Conservation (phyloP, 441 rosid genomes). For the Rhodomyrtus psidioides region DNA sequence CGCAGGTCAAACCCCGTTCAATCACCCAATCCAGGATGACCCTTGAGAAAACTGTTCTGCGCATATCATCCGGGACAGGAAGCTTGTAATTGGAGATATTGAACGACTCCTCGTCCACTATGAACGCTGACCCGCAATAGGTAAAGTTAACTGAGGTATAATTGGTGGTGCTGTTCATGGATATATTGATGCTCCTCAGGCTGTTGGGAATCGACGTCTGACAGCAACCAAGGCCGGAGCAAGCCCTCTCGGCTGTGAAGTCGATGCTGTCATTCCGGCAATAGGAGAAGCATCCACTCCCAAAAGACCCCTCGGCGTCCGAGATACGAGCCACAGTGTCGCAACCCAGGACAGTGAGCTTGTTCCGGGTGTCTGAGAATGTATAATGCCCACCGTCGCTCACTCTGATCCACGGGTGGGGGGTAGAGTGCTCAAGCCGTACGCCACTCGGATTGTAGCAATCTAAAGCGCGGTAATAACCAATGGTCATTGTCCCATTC, state of each 20-base stretch:
- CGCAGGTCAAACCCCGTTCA: background rate
- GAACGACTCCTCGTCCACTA: background rate
- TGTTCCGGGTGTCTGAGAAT: background rate
- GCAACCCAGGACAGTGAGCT: background rate
- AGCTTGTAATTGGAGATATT: background rate
- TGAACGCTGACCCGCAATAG: background rate
- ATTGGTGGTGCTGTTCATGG: fast-evolving
- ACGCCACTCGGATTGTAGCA: fast-evolving
- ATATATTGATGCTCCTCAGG: background rate
- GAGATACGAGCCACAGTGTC: background rate
- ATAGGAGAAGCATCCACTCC: background rate
- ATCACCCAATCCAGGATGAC: background rate
- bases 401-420: fast-evolving
- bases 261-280: background rate
- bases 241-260: background rate
- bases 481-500: background rate
- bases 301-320: fast-evolving
- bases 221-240: background rate
- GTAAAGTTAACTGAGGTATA: background rate
- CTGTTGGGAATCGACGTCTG: background rate
- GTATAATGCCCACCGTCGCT: fast-evolving
- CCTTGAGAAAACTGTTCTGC: fast-evolving
- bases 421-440: fast-evolving
- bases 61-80: background rate
- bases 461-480: fast-evolving